Evolutionary conservation across 306 rosid genomes (phyloP).

Genomic region (Biancaea sappan): DNA sequence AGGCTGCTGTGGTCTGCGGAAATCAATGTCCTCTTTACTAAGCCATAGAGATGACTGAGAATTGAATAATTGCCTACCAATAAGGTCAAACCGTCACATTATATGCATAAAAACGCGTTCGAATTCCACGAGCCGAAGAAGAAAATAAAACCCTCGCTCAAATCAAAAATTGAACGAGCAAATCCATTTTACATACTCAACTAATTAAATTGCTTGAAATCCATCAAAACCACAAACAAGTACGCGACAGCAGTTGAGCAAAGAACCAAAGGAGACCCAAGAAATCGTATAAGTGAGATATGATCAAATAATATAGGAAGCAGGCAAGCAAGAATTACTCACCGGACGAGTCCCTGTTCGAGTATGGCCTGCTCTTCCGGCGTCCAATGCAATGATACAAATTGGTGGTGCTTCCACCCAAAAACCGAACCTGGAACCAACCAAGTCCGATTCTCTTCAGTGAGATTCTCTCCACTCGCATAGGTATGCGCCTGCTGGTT

Average conservation of each 20-base stretch:
- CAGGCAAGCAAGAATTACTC: constrained; percentile 36
- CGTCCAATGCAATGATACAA: constrained; percentile 60
- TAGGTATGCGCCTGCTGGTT: constrained; percentile 59
- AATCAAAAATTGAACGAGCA: too few species aligned
- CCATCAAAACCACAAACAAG: too few species aligned
- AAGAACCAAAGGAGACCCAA: too few species aligned
- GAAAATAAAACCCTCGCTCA: not conserved
- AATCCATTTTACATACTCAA: too few species aligned
- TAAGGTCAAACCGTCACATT: not conserved
- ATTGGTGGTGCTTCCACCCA: constrained; percentile 63
- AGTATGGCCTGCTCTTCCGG: constrained; percentile 62
- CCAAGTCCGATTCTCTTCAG: constrained; percentile 47
- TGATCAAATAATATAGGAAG: too few species aligned
- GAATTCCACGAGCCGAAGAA: not conserved
- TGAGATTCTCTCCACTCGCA: constrained; percentile 40
- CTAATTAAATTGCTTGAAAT: too few species aligned
- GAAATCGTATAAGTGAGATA: too few species aligned
- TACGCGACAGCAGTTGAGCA: too few species aligned
- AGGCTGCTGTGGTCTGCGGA: not conserved
- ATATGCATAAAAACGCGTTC: too few species aligned
- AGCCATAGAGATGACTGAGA: not conserved
- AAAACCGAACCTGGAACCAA: constrained; percentile 44
- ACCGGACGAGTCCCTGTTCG: constrained; percentile 59
- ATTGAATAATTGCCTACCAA: not conserved
- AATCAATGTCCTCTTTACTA: too few species aligned